phyloP scores from a whole-genome alignment of 108 stramenopile genomes.

The Pelagomonas calceolata region DNA sequence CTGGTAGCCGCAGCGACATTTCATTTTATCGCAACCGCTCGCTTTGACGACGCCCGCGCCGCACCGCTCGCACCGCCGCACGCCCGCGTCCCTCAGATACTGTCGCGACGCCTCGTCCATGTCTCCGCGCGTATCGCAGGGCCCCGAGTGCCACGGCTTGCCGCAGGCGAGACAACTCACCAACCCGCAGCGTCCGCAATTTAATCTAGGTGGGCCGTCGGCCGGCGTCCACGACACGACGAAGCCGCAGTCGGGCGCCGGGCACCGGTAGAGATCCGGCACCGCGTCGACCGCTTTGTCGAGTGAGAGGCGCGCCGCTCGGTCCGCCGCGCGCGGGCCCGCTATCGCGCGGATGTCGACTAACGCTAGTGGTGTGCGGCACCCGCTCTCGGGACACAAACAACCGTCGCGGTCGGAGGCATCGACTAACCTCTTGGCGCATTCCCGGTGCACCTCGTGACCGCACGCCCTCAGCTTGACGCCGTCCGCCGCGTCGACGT shows the following conservation, averaged over 20 bases:
- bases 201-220: not conserved
- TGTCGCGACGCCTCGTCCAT: not conserved
- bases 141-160: not conserved
- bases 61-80: not conserved
- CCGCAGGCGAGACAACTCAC: not conserved
- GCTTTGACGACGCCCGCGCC: constrained; percentile 1
- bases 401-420: too few species aligned
- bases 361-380: too few species aligned
- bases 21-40: constrained; percentile 5
- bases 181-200: not conserved
- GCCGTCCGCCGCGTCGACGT: too few species aligned
- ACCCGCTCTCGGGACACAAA: too few species aligned
- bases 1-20: constrained; percentile 4
- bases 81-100: not conserved
- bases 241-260: constrained; percentile 7
- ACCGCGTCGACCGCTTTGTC: too few species aligned
- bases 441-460: too few species aligned
- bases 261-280: constrained; percentile 3
- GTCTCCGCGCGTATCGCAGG: not conserved
- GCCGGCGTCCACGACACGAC: not conserved
- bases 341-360: too few species aligned
- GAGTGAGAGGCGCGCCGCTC: too few species aligned
- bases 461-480: too few species aligned
- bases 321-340: too few species aligned
- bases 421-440: too few species aligned